Conservation (phyloP, 2,329 filamentous ascomycete genomes). For the Myriangium duriaei region DNA sequence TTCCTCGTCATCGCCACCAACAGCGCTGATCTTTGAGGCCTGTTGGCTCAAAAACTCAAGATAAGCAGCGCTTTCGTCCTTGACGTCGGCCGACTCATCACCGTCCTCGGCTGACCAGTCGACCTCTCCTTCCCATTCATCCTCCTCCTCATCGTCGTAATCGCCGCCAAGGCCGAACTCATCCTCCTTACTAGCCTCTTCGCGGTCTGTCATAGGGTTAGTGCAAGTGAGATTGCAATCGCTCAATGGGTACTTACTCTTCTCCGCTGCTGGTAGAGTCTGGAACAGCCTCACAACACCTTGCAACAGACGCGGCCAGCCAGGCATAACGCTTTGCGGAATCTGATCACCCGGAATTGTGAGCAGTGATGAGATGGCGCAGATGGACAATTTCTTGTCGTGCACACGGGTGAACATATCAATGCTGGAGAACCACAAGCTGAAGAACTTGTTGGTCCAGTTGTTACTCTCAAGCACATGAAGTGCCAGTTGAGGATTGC, state of each 20-base stretch:
- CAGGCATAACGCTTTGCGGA: slow-evolving; percentile 81
- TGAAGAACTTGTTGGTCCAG: slow-evolving; percentile 99
- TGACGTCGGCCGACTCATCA: slow-evolving; percentile 53
- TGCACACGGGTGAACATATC: slow-evolving; percentile 86
- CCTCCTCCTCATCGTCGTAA: slow-evolving; percentile 60
- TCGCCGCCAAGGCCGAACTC: slow-evolving; percentile 71
- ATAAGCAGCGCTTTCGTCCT: slow-evolving; percentile 88
- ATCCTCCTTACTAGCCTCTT: slow-evolving; percentile 75
- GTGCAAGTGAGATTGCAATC: slow-evolving; percentile 20
- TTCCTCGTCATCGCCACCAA: slow-evolving; percentile 44
- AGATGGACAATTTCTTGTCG: slow-evolving; percentile 97
- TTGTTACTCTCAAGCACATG: slow-evolving; percentile 79
- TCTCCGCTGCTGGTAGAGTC: slow-evolving; percentile 73
- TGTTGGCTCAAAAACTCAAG: slow-evolving; percentile 93
- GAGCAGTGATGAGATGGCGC: slow-evolving; percentile 77
- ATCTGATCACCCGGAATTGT: slow-evolving; percentile 69
- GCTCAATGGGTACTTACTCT: slow-evolving; percentile 41
- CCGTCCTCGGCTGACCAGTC: slow-evolving; percentile 54
- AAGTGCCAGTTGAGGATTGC: slow-evolving; percentile 77
- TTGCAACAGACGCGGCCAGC: slow-evolving; percentile 83
- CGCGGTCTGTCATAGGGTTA: slow-evolving; percentile 45
- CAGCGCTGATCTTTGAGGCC: slow-evolving; percentile 36
- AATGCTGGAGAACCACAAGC: slow-evolving; percentile 94
- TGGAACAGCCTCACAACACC: slow-evolving; percentile 87
- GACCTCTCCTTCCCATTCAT: slow-evolving; percentile 65